Evolutionary conservation across 2,329 filamentous ascomycete species (phyloP), one percentile per base, ranked within the genome.

Genomic region (Kalmusia sp.): DNA sequence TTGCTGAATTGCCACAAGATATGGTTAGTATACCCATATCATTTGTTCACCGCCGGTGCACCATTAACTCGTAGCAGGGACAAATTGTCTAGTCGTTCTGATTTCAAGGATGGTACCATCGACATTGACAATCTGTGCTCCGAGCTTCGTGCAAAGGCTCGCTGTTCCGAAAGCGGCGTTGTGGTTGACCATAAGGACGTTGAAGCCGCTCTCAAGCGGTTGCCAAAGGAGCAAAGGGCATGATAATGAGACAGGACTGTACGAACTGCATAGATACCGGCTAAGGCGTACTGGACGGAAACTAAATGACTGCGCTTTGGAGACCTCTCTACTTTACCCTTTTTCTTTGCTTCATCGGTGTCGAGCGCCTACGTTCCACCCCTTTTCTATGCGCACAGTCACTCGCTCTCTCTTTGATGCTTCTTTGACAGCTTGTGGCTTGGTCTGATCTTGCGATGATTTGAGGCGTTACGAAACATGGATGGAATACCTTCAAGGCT

Each of bases 71-170:
- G 4, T 1, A 15, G 52, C 69, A 97, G 93, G 95, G 92, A 96
- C 75, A 92, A 91, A 77, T 77, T 97, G 19, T 91, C 96, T 78
- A 86, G 84, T 30, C 96, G 92, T 74, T 88, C 92, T 55, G 92
- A 90, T 72, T 95, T 96, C 64, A 90, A 93, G 70, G 90, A 86
- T 52, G 93, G 93, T 64, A 93, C 96, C 64, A 92, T 98, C 61
- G 95, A 99, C 63, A 89, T 99, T 43, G 95, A 99, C 70, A 87
- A 89, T 28, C 84, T 99, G 21, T 99, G 95, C 78, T 90, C 89
- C 4, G 93, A 99, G 71, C 85, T 99, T 12, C 91, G 93, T 60
- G 91, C 93, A 73, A 99, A 99, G 79, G 95, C 95, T 52, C 95
- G 93, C 71, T 99, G 95, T 75, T 96, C 92, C 0, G 91, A 96